These are phyloP conservation scores for Penicillium sp. DNA, from an alignment of 2,329 filamentous ascomycete genomes.

Conservation along the genomic window DNA sequence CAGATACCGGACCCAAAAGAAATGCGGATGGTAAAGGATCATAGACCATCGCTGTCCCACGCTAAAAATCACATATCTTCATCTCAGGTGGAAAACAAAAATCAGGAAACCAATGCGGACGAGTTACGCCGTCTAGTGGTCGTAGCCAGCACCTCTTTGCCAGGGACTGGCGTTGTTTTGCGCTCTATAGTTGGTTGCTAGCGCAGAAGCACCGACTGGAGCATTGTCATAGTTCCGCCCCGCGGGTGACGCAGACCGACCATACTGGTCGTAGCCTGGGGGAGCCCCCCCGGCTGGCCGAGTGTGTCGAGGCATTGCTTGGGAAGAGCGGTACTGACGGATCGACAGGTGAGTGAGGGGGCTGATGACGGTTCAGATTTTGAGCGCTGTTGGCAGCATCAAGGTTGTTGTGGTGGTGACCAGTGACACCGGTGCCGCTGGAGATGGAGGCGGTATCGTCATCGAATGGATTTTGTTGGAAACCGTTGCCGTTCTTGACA, in stretches of 20 bases:
- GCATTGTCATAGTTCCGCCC: constrained; percentile 38
- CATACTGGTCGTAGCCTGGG: constrained; percentile 40
- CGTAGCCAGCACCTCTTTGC: constrained; percentile 68
- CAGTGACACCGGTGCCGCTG: constrained; percentile 51
- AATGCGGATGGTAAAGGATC: constrained; percentile 27
- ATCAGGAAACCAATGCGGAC: constrained; percentile 30
- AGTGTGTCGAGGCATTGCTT: constrained; percentile 42
- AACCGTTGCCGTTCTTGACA: constrained; percentile 59
- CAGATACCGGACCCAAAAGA: constrained; percentile 28
- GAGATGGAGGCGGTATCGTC: constrained; percentile 73
- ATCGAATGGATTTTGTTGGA: constrained; percentile 64
- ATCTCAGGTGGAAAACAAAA: constrained; percentile 35
- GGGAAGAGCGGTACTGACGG: constrained; percentile 53
- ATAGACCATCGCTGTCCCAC: constrained; percentile 35
- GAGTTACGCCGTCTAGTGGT: constrained; percentile 50
- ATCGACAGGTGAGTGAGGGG: constrained; percentile 55
- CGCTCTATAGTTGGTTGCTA: constrained; percentile 42
- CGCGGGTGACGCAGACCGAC: constrained; percentile 39
- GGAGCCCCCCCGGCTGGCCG: constrained; percentile 41
- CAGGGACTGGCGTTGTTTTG: constrained; percentile 64
- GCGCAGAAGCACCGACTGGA: constrained; percentile 39
- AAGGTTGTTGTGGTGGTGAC: constrained; percentile 52
- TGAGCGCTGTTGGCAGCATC: constrained; percentile 33
- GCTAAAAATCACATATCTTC: constrained; percentile 44
- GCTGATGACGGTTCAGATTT: constrained; percentile 37